Base-by-base conservation (phyloP, 805 yeast genomes). In the Metschnikowia santaceciliae region DNA sequence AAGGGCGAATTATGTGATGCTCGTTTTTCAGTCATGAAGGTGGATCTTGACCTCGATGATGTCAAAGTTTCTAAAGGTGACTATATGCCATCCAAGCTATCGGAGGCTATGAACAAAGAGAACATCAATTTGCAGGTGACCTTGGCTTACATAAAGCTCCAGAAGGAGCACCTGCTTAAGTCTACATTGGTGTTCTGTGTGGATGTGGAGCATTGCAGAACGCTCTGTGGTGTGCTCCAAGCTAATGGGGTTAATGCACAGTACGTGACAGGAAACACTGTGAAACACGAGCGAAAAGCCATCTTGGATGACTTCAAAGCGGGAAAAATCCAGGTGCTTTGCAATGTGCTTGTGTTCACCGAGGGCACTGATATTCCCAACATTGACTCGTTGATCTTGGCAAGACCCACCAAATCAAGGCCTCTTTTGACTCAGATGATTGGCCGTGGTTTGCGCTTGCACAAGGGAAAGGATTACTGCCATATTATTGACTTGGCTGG, bases 321-420 rank as follows among this genome's bases (percentile, higher is more conserved):
- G 0, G 90, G 94, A 0, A 62, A 75, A 14, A 74, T 88, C 17
- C 81, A 84, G 4, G 95, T 92, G 0, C 67, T 91, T 32, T 78
- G 94, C 70, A 92, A 92, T 62, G 94, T 96, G 64, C 89, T 87
- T 15, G 88, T 91, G 5, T 85, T 92, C 59, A 91, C 96, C 0
- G 98, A 91, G 65, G 98, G 98, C 0, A 90, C 97, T 0, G 97
- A 91, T 68, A 83, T 92, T 17, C 97, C 97, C 2, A 83, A 83
- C 54, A 86, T 90, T 50, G 97, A 91, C 61, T 83, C 90, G 32
- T 71, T 91, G 11, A 72, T 91, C 30, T 66, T 91, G 32, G 87
- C 88, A 3, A 70, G 97, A 33, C 96, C 97, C 1, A 88, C 97
- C 0, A 77, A 76, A 51, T 90, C 97, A 0, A 69, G 82, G 32